Base-by-base conservation (phyloP, 495 filamentous ascomycete species). In the Astrothelium macrocarpum region DNA sequence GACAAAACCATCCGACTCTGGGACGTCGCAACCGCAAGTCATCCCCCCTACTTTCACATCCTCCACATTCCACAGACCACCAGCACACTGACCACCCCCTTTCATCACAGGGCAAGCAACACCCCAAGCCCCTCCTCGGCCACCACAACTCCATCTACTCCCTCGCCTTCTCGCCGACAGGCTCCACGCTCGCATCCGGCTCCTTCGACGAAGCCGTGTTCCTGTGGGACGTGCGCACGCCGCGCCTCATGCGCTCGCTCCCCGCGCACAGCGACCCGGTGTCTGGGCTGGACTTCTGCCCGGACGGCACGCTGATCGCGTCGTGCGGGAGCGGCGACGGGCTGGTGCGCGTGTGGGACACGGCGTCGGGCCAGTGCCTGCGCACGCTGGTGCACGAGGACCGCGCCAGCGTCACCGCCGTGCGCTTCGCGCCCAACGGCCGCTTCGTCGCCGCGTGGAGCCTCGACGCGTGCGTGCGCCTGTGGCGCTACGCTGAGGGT, bases 191-290 rank as follows among this genome's bases (percentile, higher is more conserved):
- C 20, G 94, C 88, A 42, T 92, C 88, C 63, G 95, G 94, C 20
- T 93, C 89, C 68, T 97, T 96, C 75, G 94, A 97, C 69, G 94
- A 98, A 79, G 94, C 95, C 10, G 89, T 98, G 0, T 95, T 96
- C 67, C 75, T 97, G 28, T 98, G 94, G 94, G 94, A 97, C 75
- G 88, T 97, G 2, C 83, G 94, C 0, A 87, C 90, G 0, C 90
- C 88, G 2, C 77, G 84, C 29, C 77, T 90, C 56, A 93, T 98
- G 91, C 83, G 90, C 59, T 91, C 88, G 59, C 80, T 97, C 49
- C 94, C 94, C 2, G 94, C 94, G 12, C 94, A 98, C 69, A 92
- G 89, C 31, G 94, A 98, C 74, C 94, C 94, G 0, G 91, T 98
- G 18, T 84, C 86, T 59, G 93, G 94, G 2, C 91, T 98, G 18